Evolutionary conservation across 768 basidiomycete genomes (phyloP).

Genomic region (Boletus huronensis): DNA sequence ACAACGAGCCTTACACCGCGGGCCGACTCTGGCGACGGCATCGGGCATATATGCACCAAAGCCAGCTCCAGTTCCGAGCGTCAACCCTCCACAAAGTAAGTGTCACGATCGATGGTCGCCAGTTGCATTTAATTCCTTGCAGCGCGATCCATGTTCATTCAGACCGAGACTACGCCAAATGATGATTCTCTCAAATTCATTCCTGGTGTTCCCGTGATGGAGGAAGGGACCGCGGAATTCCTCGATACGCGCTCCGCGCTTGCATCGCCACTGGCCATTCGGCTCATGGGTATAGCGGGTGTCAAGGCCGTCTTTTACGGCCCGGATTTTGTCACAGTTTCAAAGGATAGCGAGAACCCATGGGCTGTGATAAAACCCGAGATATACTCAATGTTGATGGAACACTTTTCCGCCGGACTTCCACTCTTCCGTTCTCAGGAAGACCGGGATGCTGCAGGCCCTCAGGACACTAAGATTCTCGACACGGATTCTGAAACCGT

Average conservation of each 20-base stretch:
- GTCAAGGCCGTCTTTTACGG: constrained; percentile 90
- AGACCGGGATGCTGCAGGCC: constrained; percentile 77
- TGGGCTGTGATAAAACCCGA: constrained; percentile 97
- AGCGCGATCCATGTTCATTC: constrained; percentile 96
- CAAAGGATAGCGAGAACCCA: constrained; percentile 78
- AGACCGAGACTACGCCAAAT: constrained; percentile 96
- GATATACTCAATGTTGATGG: constrained; percentile 94
- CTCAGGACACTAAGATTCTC: constrained; percentile 89
- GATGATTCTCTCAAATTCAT: constrained; percentile 98
- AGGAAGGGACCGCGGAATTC: constrained; percentile 88
- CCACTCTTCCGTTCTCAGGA: constrained; percentile 82
- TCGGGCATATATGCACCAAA: constrained; percentile 25
- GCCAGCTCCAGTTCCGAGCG: background rate
- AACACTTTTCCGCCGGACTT: constrained; percentile 90
- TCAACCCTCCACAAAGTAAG: constrained; percentile 36
- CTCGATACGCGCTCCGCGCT: constrained; percentile 84
- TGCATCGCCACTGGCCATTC: constrained; percentile 89
- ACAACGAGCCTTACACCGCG: constrained; percentile 26
- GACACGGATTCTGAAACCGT: constrained; percentile 96
- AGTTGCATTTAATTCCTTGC: background rate
- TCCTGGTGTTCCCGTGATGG: constrained; percentile 87
- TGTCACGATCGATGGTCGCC: background rate
- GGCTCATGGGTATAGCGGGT: constrained; percentile 92
- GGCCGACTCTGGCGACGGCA: constrained; percentile 34
- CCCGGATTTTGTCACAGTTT: constrained; percentile 96